Evolutionary conservation across 495 filamentous ascomycete genomes (phyloP).

Genomic region (Penicillium turbatum): DNA sequence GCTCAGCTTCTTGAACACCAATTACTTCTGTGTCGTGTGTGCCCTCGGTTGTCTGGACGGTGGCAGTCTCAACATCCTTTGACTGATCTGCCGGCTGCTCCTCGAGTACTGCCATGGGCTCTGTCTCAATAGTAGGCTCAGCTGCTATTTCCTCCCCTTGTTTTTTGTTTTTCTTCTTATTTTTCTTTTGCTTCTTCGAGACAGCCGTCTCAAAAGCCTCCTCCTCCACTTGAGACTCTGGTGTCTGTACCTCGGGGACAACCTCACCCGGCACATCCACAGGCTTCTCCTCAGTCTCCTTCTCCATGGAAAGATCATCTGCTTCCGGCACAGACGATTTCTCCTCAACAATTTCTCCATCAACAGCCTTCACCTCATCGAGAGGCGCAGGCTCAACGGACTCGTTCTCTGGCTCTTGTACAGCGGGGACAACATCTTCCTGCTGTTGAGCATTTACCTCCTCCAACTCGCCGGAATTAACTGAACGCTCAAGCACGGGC

Average conservation of each 20-base stretch:
- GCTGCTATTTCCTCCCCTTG: slow-evolving; percentile 10
- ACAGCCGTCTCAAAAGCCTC: background rate
- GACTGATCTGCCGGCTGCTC: background rate
- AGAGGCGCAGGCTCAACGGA: background rate
- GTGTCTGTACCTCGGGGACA: slow-evolving; percentile 4
- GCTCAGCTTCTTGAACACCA: background rate
- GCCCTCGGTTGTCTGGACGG: background rate
- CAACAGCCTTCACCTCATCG: background rate
- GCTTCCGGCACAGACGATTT: slow-evolving; percentile 10
- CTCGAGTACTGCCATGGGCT: background rate
- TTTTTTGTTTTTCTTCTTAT: slow-evolving; percentile 20
- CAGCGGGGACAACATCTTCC: slow-evolving; percentile 1
- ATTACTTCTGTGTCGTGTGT: slow-evolving; percentile 7
- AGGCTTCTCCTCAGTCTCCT: slow-evolving; percentile 6
- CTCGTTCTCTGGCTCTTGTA: slow-evolving; percentile 9
- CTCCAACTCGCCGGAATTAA: slow-evolving; percentile 21
- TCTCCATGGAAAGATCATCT: slow-evolving; percentile 8
- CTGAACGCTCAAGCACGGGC: slow-evolving; percentile 30
- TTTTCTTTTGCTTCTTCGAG: slow-evolving; percentile 24
- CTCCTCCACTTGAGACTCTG: slow-evolving; percentile 2
- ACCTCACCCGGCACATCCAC: slow-evolving; percentile 1
- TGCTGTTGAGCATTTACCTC: slow-evolving; percentile 13
- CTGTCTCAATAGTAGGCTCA: slow-evolving; percentile 1
- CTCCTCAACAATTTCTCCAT: slow-evolving; percentile 2
- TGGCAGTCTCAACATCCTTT: background rate